A percentile compares a stretch with the other conserved stretches of the same genome.
phyloP scores from a whole-genome alignment of 257 asterid species.

The Solanum ahanhuiri region DNA sequence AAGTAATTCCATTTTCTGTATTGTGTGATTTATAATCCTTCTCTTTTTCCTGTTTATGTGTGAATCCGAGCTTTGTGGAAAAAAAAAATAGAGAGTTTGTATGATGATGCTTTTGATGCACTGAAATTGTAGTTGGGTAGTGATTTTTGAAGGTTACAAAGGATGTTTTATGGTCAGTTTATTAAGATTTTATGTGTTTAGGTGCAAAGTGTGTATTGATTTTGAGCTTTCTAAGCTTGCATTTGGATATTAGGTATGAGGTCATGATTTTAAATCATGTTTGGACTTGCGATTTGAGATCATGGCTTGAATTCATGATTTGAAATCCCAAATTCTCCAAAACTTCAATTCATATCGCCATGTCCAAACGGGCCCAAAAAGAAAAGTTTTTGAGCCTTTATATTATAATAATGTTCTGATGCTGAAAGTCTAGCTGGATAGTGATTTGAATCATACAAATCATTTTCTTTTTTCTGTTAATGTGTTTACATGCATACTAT shows the following conservation, averaged over 20 bases:
- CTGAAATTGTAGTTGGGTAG: not conserved
- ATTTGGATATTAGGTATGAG: not conserved
- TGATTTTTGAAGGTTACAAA: not conserved
- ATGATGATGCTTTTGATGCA: not conserved
- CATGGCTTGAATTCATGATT: not conserved
- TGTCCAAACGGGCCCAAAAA: not conserved
- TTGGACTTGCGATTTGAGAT: not conserved
- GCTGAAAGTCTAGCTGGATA: conserved; percentile 1
- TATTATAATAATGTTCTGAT: not conserved
- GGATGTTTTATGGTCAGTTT: not conserved
- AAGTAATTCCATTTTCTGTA: not conserved
- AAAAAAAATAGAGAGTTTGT: not conserved
- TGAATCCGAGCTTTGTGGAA: not conserved
- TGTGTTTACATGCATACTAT: not conserved
- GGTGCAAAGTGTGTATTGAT: not conserved
- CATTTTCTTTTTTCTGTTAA: conserved; percentile 2
- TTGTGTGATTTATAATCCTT: not conserved
- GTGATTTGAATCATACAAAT: not conserved
- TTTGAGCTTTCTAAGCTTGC: not conserved
- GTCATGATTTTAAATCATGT: not conserved
- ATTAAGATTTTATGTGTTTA: not conserved
- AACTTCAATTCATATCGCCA: not conserved
- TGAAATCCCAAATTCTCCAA: not conserved
- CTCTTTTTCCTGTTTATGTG: not conserved
- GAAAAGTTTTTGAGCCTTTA: not conserved